Conservation (phyloP, 2,329 filamentous ascomycete species). For the Aspergillus bombycis region DNA sequence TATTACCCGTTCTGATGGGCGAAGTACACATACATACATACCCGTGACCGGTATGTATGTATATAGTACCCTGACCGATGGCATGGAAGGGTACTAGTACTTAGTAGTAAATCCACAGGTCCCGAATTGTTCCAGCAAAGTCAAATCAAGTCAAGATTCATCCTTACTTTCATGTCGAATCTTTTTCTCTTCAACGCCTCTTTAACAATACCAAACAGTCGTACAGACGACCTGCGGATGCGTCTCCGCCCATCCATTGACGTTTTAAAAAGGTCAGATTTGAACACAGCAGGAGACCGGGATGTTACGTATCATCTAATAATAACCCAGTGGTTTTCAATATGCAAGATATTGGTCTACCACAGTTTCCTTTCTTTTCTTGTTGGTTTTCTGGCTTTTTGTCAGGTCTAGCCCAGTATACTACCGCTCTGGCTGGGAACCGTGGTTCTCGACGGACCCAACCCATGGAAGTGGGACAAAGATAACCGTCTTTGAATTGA, state of each 20-base stretch:
- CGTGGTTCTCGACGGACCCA: constrained; percentile 6
- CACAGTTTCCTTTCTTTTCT: background rate
- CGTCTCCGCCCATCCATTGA: background rate
- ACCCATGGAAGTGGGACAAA: constrained; percentile 3
- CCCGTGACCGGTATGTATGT: background rate
- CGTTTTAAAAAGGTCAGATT: background rate
- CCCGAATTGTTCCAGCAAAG: background rate
- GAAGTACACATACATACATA: background rate
- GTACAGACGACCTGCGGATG: background rate
- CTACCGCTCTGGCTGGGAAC: background rate
- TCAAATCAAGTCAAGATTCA: background rate
- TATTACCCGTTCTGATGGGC: background rate
- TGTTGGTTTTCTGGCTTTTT: background rate
- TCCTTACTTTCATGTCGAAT: background rate
- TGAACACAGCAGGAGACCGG: constrained; percentile 1
- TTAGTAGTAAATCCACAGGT: background rate
- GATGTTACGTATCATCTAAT: background rate
- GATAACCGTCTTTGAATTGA: background rate
- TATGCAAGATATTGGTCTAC: background rate
- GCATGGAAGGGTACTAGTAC: too few species aligned
- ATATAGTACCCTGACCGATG: background rate
- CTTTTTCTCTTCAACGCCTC: background rate
- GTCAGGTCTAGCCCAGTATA: background rate
- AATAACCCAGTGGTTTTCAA: background rate
- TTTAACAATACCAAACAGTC: background rate